Conservation (phyloP, 2,329 filamentous ascomycete species). For the Fusarium beomiforme region DNA sequence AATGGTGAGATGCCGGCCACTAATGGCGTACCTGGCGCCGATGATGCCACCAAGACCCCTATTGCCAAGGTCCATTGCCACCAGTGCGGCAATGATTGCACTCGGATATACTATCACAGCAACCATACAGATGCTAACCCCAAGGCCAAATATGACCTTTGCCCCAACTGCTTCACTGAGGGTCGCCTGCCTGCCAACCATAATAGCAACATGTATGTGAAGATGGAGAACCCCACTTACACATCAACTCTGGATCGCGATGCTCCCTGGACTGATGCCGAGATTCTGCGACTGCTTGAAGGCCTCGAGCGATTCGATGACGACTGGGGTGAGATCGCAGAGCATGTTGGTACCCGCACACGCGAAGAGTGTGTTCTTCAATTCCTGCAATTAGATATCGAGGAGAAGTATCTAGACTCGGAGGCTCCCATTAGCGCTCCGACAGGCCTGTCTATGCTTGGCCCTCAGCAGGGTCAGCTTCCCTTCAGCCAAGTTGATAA, state of each 20-base stretch:
- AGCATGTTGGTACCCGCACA: slow-evolving; percentile 90
- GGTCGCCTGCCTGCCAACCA: slow-evolving; percentile 84
- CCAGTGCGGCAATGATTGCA: slow-evolving; percentile 92
- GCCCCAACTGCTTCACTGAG: slow-evolving; percentile 89
- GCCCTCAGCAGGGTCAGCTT: slow-evolving; percentile 79
- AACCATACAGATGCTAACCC: slow-evolving; percentile 66
- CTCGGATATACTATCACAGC: slow-evolving; percentile 69
- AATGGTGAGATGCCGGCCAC: slow-evolving; percentile 77
- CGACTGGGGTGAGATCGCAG: slow-evolving; percentile 92
- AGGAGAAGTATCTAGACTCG: slow-evolving; percentile 94
- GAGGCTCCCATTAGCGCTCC: slow-evolving; percentile 64
- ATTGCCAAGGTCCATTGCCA: slow-evolving; percentile 82
- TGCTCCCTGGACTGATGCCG: slow-evolving; percentile 89
- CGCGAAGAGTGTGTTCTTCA: slow-evolving; percentile 97
- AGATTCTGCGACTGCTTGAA: slow-evolving; percentile 89
- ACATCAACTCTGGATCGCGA: slow-evolving; percentile 82
- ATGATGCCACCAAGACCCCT: slow-evolving; percentile 72
- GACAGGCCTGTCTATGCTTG: slow-evolving; percentile 72
- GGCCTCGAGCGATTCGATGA: slow-evolving; percentile 93
- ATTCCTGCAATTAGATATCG: slow-evolving; percentile 95
- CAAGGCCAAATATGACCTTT: slow-evolving; percentile 85
- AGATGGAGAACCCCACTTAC: slow-evolving; percentile 89
- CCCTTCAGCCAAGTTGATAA: slow-evolving; percentile 95
- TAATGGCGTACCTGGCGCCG: slow-evolving; percentile 70
- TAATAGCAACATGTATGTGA: slow-evolving; percentile 82